These are phyloP conservation scores for Teratosphaeria nubilosa DNA, from an alignment of 2,329 filamentous ascomycete genomes.

Conservation along the genomic window DNA sequence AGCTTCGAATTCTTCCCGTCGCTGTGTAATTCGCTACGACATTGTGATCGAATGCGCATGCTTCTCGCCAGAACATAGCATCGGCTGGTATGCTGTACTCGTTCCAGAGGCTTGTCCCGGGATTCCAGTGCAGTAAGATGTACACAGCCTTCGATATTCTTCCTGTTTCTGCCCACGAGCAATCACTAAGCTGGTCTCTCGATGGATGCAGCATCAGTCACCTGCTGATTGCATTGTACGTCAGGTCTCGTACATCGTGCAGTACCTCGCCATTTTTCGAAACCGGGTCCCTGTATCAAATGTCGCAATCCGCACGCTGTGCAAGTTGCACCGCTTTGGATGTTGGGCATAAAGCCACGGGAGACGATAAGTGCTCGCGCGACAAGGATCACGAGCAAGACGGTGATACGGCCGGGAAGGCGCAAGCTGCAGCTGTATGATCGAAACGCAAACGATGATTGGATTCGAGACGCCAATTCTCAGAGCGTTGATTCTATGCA, in stretches of 20 bases:
- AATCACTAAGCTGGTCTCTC: neutral
- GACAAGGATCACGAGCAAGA: neutral
- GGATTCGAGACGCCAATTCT: neutral
- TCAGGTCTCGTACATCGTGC: neutral
- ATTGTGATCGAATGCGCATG: neutral
- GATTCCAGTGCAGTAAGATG: neutral
- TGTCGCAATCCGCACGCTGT: neutral
- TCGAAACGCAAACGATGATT: neutral
- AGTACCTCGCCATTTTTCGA: neutral
- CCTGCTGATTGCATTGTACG: neutral
- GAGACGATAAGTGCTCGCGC: neutral
- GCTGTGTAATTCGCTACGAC: neutral
- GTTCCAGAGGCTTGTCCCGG: neutral
- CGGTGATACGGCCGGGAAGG: neutral
- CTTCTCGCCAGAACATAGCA: neutral
- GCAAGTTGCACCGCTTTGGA: neutral
- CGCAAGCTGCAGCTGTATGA: neutral
- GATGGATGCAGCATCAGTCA: neutral
- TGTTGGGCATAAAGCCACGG: neutral
- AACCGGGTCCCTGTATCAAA: neutral
- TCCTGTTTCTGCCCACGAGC: neutral
- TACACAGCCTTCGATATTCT: neutral
- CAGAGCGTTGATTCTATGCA: neutral
- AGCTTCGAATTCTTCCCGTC: neutral
- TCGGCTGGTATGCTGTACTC: neutral